A percentile compares a stretch with the other conserved stretches of the same genome.
Evolutionary conservation across 805 yeast genomes (phyloP).

Genomic region (Cyberlindnera suaveolens): DNA sequence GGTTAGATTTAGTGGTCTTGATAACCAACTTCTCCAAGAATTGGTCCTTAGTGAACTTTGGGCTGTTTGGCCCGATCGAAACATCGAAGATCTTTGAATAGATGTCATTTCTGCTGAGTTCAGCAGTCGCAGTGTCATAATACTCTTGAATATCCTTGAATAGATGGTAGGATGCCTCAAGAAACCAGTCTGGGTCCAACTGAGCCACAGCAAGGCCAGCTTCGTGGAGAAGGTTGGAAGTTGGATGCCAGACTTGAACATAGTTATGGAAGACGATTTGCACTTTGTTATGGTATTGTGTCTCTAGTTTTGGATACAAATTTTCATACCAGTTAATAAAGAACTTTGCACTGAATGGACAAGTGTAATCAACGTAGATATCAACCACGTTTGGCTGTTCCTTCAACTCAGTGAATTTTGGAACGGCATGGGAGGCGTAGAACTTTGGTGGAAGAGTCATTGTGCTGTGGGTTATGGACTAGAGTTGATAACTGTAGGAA

Average conservation of each 20-base stretch:
- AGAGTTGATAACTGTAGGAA: neutral
- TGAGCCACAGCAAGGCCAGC: slow-evolving; percentile 66
- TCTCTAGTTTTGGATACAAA: slow-evolving; percentile 46
- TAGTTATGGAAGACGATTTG: slow-evolving; percentile 64
- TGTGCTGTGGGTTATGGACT: neutral
- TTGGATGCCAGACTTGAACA: slow-evolving; percentile 90
- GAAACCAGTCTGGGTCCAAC: slow-evolving; percentile 44
- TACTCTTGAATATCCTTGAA: slow-evolving; percentile 49
- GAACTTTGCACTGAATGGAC: slow-evolving; percentile 67
- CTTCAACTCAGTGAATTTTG: slow-evolving; percentile 6
- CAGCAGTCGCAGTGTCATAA: slow-evolving; percentile 55
- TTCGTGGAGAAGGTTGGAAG: slow-evolving; percentile 62
- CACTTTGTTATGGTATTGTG: slow-evolving; percentile 41
- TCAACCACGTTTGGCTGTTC: slow-evolving; percentile 40
- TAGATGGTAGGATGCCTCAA: slow-evolving; percentile 50
- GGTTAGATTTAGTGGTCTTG: slow-evolving; percentile 23
- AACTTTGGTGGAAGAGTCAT: slow-evolving; percentile 27
- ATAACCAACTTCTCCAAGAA: slow-evolving; percentile 26
- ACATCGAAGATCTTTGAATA: slow-evolving; percentile 47
- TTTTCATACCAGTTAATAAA: slow-evolving; percentile 48
- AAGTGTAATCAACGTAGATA: slow-evolving; percentile 67
- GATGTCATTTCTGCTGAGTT: slow-evolving; percentile 49
- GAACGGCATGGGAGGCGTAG: slow-evolving; percentile 19
- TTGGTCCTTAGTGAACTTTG: slow-evolving; percentile 22
- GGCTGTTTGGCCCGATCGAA: slow-evolving; percentile 36